Base-by-base conservation (phyloP, 805 yeast genomes). In the Schwanniomyces pseudopolymorphus region DNA sequence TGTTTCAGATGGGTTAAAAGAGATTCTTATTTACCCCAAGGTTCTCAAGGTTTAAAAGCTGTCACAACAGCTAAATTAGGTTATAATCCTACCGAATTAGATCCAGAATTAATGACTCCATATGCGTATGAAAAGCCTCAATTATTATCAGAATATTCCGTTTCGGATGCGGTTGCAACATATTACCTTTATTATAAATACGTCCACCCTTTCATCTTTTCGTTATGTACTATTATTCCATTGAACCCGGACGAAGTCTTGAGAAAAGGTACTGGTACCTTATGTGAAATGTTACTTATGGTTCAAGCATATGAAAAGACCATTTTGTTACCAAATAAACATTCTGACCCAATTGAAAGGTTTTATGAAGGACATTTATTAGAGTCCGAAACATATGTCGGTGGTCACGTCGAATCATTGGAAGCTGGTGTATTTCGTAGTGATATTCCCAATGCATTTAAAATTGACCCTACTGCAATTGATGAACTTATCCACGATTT, bases 151-250 rank as follows among this genome's bases (percentile, higher is more conserved):
- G 99, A 95, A 62, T 94, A 94, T 66, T 95, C 99, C 0, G 99
- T 94, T 22, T 95, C 99, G 47, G 99, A 94, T 76, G 99, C 99
- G 10, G 99, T 95, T 33, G 99, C 99, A 4, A 94, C 99, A 0
- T 94, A 91, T 63, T 94, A 94, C 66, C 73, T 94, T 39, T 94
- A 91, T 71, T 91, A 87, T 82, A 94, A 94, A 67, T 95, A 94
- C 61, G 97, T 94, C 43, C 98, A 91, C 66, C 98, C 98, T 1
- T 94, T 94, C 69, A 86, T 94, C 55, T 90, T 94, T 61, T 94
- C 99, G 2, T 80, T 94, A 48, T 91, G 98, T 66, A 90, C 95
- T 10, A 95, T 94, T 62, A 82, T 94, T 67, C 99, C 99, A 0
- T 72, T 94, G 56, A 89, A 91, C 57, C 99, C 99, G 0, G 99